Base-by-base conservation (phyloP, 2,329 filamentous ascomycete species). In the Aspergillus uvarum region DNA sequence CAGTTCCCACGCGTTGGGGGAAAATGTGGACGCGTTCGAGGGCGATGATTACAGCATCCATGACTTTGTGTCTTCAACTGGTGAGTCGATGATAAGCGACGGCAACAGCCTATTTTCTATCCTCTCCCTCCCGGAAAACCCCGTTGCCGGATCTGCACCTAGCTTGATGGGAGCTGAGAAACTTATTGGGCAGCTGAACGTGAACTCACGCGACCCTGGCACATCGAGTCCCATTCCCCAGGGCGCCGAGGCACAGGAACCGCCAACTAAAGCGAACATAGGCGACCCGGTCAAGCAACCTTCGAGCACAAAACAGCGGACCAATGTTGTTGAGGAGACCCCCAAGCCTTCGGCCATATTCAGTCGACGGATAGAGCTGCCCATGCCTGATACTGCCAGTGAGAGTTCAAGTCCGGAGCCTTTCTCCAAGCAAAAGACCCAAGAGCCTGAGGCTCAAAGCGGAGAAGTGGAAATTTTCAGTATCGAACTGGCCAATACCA, bases 1-100 rank as follows among this genome's bases (percentile, higher is more conserved):
- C 53, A 85, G 80, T 67, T 85, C 85, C 16, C 80, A 79, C 12
- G 72, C 80, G 21, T 71, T 85, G 22, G 79, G 72, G 31, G 57
- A 68, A 26, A 66, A 72, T 42, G 32, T 68, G 10, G 63, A 68
- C 54, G 69, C 65, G 3, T 72, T 71, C 57, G 69, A 72, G 54
- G 67, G 68, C 47, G 70, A 74, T 58, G 67, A 73, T 53, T 70
- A 74, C 59, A 75, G 74, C 60, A 67, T 75, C 51, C 72, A 75
- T 63, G 75, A 76, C 63, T 77, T 75, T 65, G 65, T 71, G 62
- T 77, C 74, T 65, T 76, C 75, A 59, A 64, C 67, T 55, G 74
- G 73, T 75, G 75, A 77, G 73, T 77, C 73, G 68, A 71, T 72
- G 62, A 63, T 67, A 49, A 74, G 68, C 69, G 73, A 73, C 62